Base-by-base conservation (phyloP, 257 asterid genomes). In the Perilla frutescens region DNA sequence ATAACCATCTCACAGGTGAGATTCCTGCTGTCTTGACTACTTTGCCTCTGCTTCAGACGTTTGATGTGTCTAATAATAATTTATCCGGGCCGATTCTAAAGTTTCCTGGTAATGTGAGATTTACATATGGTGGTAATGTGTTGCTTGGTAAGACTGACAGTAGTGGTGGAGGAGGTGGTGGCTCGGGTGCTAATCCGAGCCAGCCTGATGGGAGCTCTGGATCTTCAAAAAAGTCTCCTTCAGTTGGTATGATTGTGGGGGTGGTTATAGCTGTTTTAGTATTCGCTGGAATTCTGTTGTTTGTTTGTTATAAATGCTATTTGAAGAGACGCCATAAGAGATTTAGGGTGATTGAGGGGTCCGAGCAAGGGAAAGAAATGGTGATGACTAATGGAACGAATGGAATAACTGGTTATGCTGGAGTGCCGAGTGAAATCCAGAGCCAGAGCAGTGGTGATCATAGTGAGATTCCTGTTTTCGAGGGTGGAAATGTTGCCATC, bases 381-480 rank as follows among this genome's bases (percentile, higher is more conserved):
- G 84, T 62, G 13, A 87, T 82, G 72, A 51, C 85, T 31, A 77
- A 59, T 69, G 82, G 77, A 13, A 54, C 31, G 4, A 81, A 82
- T 40, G 83, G 87, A 32, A 76, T 69, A 1, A 85, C 76, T 75
- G 85, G 88, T 36, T 71, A 84, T 75, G 81, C 59, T 32, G 89
- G 90, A 7, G 80, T 39, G 3, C 70, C 86, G 0, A 87, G 84
- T 81, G 96, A 94, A 6, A 62, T 90, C 47, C 90, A 83, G 75
- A 94, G 96, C 84, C 96, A 86, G 72, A 84, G 93, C 81, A 91
- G 97, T 10, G 88, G 91, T 63, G 96, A 88, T 71, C 90, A 85
- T 65, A 81, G 76, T 20, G 96, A 91, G 57, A 85, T 91, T 31
- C 92, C 88, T 1, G 66, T 80, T 73, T 84, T 87, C 36, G 97